A percentile compares a stretch with the other conserved stretches of the same genome.
Evolutionary conservation across 2,329 filamentous ascomycete genomes (phyloP).

Genomic region (Rutstroemia sp.): DNA sequence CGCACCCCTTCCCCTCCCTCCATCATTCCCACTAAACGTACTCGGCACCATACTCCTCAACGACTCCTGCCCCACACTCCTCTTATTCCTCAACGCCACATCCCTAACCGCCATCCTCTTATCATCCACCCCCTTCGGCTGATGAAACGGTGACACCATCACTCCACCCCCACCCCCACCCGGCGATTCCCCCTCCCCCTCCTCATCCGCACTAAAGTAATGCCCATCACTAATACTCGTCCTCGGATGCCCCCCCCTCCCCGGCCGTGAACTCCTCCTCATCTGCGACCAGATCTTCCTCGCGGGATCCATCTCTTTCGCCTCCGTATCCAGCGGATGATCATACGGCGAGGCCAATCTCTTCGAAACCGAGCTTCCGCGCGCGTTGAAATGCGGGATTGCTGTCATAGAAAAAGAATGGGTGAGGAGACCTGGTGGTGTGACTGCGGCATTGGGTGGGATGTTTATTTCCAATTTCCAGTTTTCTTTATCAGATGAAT

Average conservation of each 20-base stretch:
- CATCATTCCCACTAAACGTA: slow-evolving; percentile 9
- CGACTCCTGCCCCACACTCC: slow-evolving; percentile 19
- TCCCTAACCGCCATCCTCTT: slow-evolving; percentile 15
- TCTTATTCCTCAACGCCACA: slow-evolving; percentile 19
- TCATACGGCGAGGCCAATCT: not conserved
- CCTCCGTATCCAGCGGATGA: not conserved
- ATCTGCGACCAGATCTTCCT: slow-evolving; percentile 29
- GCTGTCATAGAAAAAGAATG: slow-evolving; percentile 6
- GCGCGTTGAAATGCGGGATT: not conserved
- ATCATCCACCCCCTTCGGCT: not conserved
- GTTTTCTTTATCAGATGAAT: slow-evolving; percentile 5
- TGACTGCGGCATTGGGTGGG: not conserved
- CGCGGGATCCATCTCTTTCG: slow-evolving; percentile 24
- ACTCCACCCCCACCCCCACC: not conserved
- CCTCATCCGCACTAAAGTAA: slow-evolving; percentile 13
- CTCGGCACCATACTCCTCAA: slow-evolving; percentile 21
- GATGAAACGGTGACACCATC: not conserved
- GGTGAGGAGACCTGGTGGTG: not conserved
- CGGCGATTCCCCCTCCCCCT: not conserved
- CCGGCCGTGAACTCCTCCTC: slow-evolving; percentile 21
- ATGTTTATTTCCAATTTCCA: not conserved
- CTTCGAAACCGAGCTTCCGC: not conserved
- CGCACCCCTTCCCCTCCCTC: not conserved
- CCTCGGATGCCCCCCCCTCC: slow-evolving; percentile 12
- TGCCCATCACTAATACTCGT: slow-evolving; percentile 20